These are phyloP conservation scores for Nakaseomyces glabratus DNA, from an alignment of 1,139 yeast genomes.

Conservation along the genomic window DNA sequence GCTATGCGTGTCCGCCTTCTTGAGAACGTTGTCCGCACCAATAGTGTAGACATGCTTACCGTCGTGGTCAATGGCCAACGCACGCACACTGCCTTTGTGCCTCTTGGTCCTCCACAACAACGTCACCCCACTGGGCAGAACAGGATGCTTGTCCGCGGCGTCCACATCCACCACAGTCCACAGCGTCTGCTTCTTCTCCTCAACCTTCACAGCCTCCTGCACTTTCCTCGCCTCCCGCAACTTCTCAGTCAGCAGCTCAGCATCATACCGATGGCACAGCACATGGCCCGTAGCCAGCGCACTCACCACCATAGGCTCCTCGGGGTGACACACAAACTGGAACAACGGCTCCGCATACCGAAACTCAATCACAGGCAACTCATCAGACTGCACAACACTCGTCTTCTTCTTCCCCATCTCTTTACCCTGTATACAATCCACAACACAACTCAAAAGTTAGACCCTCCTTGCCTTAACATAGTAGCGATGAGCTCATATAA, in stretches of 20 bases:
- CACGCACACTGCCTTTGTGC: conserved; percentile 83
- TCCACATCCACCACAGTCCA: conserved; percentile 39
- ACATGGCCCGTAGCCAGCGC: conserved; percentile 80
- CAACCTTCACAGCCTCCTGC: conserved; percentile 15
- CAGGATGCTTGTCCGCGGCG: conserved; percentile 32
- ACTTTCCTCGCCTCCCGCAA: not conserved
- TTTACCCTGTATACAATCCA: no score
- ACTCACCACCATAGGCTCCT: conserved; percentile 50
- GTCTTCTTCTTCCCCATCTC: not conserved
- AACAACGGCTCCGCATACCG: conserved; percentile 56
- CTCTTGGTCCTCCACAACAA: conserved; percentile 78
- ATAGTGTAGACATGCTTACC: conserved; percentile 47
- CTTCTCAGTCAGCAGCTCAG: conserved; percentile 30
- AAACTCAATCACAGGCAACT: conserved; percentile 46
- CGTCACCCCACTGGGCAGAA: conserved; percentile 32
- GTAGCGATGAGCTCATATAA: no score
- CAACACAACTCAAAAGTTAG: no score
- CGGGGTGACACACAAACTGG: conserved; percentile 74
- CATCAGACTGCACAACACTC: conserved; percentile 31
- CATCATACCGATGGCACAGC: conserved; percentile 48
- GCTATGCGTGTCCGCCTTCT: conserved; percentile 60
- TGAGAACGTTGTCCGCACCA: conserved; percentile 74
- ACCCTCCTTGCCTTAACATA: no score
- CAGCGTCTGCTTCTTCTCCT: conserved; percentile 37
- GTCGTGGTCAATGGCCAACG: conserved; percentile 55